Evolutionary conservation across 805 yeast species (phyloP), one percentile per base, ranked within the genome.

Genomic region (Clavispora phyllophila): DNA sequence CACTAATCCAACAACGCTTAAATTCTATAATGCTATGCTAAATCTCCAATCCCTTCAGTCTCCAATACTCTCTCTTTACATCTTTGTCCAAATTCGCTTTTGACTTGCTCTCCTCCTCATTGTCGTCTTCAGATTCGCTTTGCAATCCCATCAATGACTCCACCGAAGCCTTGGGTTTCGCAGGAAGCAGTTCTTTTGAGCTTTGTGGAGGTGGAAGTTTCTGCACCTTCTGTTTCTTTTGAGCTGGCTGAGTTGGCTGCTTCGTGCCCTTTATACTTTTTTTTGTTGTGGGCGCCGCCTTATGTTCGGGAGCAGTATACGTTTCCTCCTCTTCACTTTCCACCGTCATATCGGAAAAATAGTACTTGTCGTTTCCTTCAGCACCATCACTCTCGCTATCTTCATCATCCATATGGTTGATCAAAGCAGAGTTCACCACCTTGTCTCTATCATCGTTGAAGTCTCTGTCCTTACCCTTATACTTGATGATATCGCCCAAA

Each of bases 401-500:
- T 9, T 55, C 41, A 36, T 43, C 62, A 26, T 10, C 55, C 57
- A 32, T 22, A 36, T 65, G 68, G 26, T 53, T 50, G 7, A 68
- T 60, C 44, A 55, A 61, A 2, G 91, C 90, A 45, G 78, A 76
- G 59, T 85, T 85, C 4, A 66, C 59, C 3, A 84, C 86, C 45
- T 75, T 63, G 32, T 63, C 66, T 60, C 95, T 73, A 45, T 85
- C 91, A 62, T 86, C 93, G 39, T 76, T 79, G 58, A 86, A 86
- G 57, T 84, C 88, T 59, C 96, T 70, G 51, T 75, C 79, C 49
- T 78, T 79, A 8, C 95, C 95, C 45, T 74, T 78, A 57, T 80
- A 83, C 54, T 79, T 81, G 46, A 87, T 84, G 13, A 87, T 83
- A 48, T 84, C 86, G 2, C 95, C 96, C 42, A 88, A 64, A 6